Evolutionary conservation across 306 rosid species (phyloP).

Genomic region (Begonia masoniana): DNA sequence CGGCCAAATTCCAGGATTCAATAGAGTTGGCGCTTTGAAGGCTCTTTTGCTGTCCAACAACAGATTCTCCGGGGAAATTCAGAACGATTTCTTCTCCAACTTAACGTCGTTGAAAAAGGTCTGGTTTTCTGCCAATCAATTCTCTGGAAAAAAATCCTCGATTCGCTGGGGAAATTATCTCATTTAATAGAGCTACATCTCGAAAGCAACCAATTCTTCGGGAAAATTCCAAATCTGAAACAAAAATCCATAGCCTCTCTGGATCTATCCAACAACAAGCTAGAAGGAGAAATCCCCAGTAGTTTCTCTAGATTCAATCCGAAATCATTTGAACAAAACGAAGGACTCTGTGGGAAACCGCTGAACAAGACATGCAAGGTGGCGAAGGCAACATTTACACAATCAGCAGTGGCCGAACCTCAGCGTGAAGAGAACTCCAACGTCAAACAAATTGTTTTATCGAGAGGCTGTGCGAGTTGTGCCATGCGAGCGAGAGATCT

Average conservation of each 20-base stretch:
- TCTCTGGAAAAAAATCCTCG: constrained; percentile 46
- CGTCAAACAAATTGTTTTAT: constrained; percentile 6
- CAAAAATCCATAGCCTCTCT: constrained; percentile 12
- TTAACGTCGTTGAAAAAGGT: constrained; percentile 39
- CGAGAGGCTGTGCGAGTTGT: no score
- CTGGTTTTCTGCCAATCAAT: constrained; percentile 30
- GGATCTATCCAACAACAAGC: constrained; percentile 43
- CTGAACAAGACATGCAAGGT: constrained; percentile 22
- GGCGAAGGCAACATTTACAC: background rate
- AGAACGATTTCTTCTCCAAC: constrained; percentile 20
- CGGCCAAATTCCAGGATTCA: constrained; percentile 48
- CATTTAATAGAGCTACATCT: constrained; percentile 36
- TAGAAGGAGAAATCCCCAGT: constrained; percentile 41
- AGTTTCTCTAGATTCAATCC: constrained; percentile 10
- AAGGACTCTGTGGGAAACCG: constrained; percentile 51
- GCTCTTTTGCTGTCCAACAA: constrained; percentile 26
- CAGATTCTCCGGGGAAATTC: constrained; percentile 47
- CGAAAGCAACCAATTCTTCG: constrained; percentile 28
- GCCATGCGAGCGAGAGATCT: no score
- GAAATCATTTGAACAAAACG: constrained; percentile 26
- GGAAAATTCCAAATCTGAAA: constrained; percentile 15
- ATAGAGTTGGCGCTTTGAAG: constrained; percentile 34
- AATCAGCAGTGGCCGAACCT: background rate
- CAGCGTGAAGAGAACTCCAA: background rate
- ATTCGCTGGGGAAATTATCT: constrained; percentile 15